phyloP scores from a whole-genome alignment of 495 filamentous ascomycete genomes.

The Bacidia rubella region DNA sequence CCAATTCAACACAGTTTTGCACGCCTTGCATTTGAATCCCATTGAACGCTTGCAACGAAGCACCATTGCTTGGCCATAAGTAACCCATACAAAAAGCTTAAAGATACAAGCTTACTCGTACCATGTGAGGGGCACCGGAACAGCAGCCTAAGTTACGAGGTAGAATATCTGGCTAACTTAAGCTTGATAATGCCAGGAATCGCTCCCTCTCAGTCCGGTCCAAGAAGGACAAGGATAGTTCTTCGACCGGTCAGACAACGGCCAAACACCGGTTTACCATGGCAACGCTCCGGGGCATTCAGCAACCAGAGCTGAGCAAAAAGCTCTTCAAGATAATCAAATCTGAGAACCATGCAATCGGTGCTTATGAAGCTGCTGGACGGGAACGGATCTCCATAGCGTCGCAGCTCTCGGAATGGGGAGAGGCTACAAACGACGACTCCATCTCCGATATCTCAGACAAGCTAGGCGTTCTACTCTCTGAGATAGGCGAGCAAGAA shows the following conservation, averaged over 20 bases:
- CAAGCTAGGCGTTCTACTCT: slow-evolving; percentile 83
- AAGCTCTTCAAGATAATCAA: slow-evolving; percentile 86
- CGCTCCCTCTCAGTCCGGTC: slow-evolving; percentile 49
- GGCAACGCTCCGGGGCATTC: slow-evolving; percentile 63
- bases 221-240: slow-evolving; percentile 24
- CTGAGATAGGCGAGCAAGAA: slow-evolving; percentile 86
- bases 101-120: too few species aligned
- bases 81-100: too few species aligned
- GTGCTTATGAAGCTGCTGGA: slow-evolving; percentile 67
- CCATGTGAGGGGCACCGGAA: not conserved
- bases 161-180: not conserved
- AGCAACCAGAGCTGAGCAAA: slow-evolving; percentile 72
- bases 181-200: slow-evolving; percentile 30
- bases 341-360: slow-evolving; percentile 70
- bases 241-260: slow-evolving; percentile 23
- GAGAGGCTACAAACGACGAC: slow-evolving; percentile 76
- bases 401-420: slow-evolving; percentile 91
- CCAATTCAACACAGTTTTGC: too few species aligned
- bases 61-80: too few species aligned
- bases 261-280: slow-evolving; percentile 59
- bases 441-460: slow-evolving; percentile 78
- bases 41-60: too few species aligned
- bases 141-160: not conserved
- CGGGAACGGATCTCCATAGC: slow-evolving; percentile 73
- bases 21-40: too few species aligned